Conservation (phyloP, 768 basidiomycete genomes). For the Tricholoma bakamatsutake region DNA sequence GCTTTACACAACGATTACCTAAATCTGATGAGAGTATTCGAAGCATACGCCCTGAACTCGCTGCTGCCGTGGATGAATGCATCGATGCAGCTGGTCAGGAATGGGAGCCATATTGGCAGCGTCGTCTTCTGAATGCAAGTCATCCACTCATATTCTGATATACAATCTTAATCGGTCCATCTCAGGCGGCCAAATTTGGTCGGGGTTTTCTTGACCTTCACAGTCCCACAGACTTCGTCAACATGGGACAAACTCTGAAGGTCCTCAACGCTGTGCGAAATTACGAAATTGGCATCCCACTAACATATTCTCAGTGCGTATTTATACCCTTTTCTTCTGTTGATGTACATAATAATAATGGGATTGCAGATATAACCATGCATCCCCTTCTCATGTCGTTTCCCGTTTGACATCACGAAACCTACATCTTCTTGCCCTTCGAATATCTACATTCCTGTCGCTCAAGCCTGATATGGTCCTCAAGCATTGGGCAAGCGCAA, state of each 20-base stretch:
- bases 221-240: conserved; percentile 87
- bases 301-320: conserved; percentile 85
- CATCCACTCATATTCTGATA: conserved; percentile 1
- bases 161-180: neutral
- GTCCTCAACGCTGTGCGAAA: conserved; percentile 91
- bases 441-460: conserved; percentile 79
- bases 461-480: conserved; percentile 84
- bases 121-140: conserved; percentile 73
- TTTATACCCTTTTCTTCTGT: neutral
- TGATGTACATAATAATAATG: neutral
- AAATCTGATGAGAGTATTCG: conserved; percentile 93
- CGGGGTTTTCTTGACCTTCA: conserved; percentile 90
- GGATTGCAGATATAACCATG: conserved; percentile 63
- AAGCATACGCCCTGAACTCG: conserved; percentile 63
- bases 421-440: conserved; percentile 86
- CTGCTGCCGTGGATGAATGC: conserved; percentile 66
- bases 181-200: conserved; percentile 93
- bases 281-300: conserved; percentile 89
- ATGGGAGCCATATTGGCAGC: conserved; percentile 89
- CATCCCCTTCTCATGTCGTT: conserved; percentile 77
- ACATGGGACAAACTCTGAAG: conserved; percentile 88
- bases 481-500: conserved; percentile 94
- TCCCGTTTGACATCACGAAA: conserved; percentile 80
- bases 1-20: conserved; percentile 76
- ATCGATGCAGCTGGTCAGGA: conserved; percentile 92